These are phyloP conservation scores for Plasmodium gonderi DNA, from an alignment of 169 alveolate genomes.

Conservation along the genomic window DNA sequence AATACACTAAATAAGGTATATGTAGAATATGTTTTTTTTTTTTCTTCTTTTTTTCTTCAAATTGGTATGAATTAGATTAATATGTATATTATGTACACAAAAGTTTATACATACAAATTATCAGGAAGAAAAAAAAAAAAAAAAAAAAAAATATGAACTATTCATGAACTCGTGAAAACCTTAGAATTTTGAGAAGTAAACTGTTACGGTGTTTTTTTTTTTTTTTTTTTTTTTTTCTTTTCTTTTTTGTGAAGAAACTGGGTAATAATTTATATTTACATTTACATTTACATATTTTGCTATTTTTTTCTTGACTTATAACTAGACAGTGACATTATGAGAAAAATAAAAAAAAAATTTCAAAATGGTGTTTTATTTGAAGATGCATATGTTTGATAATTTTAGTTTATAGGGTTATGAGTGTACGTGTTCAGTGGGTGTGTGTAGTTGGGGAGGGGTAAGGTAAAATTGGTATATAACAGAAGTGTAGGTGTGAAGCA, in stretches of 20 bases:
- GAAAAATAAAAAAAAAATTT: background rate
- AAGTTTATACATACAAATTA: background rate
- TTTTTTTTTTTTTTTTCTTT: background rate
- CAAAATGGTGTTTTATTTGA: background rate
- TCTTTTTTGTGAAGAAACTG: background rate
- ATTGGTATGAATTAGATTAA: background rate
- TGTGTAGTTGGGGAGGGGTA: background rate
- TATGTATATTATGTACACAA: background rate
- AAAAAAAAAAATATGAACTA: background rate
- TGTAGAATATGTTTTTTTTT: background rate
- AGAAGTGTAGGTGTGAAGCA: too few relatives aligned
- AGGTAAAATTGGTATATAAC: too few relatives aligned
- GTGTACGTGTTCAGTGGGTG: too few relatives aligned
- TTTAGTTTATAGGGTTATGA: background rate
- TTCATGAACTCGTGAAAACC: background rate
- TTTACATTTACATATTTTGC: background rate
- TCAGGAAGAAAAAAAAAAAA: background rate
- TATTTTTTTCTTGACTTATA: background rate
- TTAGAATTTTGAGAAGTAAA: background rate
- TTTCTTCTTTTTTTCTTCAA: background rate
- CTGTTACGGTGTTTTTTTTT: background rate
- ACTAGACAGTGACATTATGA: too few relatives aligned
- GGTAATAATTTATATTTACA: background rate
- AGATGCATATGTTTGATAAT: background rate
- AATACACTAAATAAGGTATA: background rate